Base-by-base conservation (phyloP, 2,329 filamentous ascomycete genomes). In the Xylariaceae sp. region DNA sequence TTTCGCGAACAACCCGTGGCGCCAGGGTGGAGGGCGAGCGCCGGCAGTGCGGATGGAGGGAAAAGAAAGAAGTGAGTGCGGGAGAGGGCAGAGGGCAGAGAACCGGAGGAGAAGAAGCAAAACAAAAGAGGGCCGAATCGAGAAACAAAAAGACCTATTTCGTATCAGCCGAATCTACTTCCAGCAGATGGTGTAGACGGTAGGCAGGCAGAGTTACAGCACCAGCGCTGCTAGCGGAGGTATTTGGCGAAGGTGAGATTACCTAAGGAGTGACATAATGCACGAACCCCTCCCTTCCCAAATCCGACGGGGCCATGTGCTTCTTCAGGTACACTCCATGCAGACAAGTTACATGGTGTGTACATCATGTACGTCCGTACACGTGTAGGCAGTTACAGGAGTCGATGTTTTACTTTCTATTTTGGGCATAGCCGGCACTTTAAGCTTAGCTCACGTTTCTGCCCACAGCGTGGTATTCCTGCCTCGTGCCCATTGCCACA, bases 271-370 rank as follows among this genome's bases (percentile, higher is more conserved):
- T 40, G 48, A 48, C 47, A 43, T 43, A 43, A 43, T 43, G 41
- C 41, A 43, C 41, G 41, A 43, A 43, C 52, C 55, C 55, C 47
- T 47, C 53, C 55, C 44, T 47, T 54, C 48, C 47, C 44, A 51
- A 53, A 51, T 37, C 52, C 52, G 48, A 55, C 55, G 49, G 46
- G 48, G 45, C 55, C 56, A 58, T 58, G 56, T 58, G 56, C 49
- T 47, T 43, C 18, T 46, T 46, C 57, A 59, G 50, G 54, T 55
- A 53, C 48, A 29, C 13, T 56, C 49, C 51, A 52, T 54, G 50
- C 48, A 53, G 42, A 58, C 49, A 50, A 53, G 54, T 48, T 10
- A 12, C 9, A 15, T 34, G 13, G 32, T 34, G 13, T 5, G 13
- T 34, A 34, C 32, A 34, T 34, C 4, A 34, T 34, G 32, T 34